Evolutionary conservation across 306 rosid species (phyloP).

Genomic region (Senna siamea): DNA sequence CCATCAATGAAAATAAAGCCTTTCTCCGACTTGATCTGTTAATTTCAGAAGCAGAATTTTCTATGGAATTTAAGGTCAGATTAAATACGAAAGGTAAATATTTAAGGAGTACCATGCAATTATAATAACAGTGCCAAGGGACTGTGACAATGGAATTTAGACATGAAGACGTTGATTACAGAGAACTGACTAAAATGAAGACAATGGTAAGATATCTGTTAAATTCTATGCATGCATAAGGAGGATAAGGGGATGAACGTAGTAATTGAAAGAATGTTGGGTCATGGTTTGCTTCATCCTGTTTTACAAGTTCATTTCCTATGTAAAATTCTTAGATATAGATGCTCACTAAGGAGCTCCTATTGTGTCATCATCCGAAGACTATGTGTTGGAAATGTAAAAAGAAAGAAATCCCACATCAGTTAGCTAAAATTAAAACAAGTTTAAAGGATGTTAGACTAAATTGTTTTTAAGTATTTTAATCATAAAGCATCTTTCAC

Average conservation of each 20-base stretch:
- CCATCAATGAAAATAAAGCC: slow-evolving; percentile 77
- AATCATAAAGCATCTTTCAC: too few species aligned
- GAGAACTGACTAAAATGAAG: slow-evolving; percentile 18
- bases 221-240: slow-evolving; percentile 51
- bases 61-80: slow-evolving; percentile 27
- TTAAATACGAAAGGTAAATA: slow-evolving; percentile 8
- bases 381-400: too few species aligned
- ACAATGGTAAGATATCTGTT: neutral
- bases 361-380: slow-evolving; percentile 39
- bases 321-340: slow-evolving; percentile 64
- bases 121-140: slow-evolving; percentile 10
- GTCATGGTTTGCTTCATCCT: slow-evolving; percentile 68
- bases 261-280: slow-evolving; percentile 67
- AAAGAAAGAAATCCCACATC: too few species aligned
- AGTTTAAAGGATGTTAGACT: too few species aligned
- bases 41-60: slow-evolving; percentile 15
- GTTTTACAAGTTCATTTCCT: slow-evolving; percentile 74
- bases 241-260: slow-evolving; percentile 63
- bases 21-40: slow-evolving; percentile 68
- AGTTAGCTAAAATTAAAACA: too few species aligned
- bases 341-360: slow-evolving; percentile 56
- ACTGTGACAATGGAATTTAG: slow-evolving; percentile 3
- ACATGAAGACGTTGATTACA: slow-evolving; percentile 27
- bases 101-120: slow-evolving; percentile 4
- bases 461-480: too few species aligned